Base-by-base conservation (phyloP, 139 green algal genomes). In the Micractinium sp. region DNA sequence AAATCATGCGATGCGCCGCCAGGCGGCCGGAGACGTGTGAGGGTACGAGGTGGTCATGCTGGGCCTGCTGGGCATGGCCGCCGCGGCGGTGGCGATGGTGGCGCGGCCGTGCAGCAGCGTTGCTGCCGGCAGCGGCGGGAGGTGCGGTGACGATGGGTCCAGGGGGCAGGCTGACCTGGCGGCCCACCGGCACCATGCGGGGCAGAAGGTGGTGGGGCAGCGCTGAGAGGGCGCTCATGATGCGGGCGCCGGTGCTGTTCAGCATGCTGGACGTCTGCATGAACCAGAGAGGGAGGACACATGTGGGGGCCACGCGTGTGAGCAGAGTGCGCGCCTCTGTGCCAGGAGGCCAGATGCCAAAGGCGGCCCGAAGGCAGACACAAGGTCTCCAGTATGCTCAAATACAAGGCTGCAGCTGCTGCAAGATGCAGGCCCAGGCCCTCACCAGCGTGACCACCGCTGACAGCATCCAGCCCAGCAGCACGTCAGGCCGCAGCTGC, bases 141-240 rank as follows among this genome's bases (percentile, higher is more conserved):
- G 63, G 63, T 71, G 31, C 71, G 25, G 71, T 38, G 31, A 33
- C 74, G 74, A 47, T 80, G 74, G 74, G 74, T 12, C 41, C 29
- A 1, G 78, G 78, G 5, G 85, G 71, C 71, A 88, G 85, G 41
- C 74, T 82, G 71, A 88, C n/a, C 85, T 88, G 85, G 31, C 85
- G 71, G 22, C 85, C 85, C 3, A 88, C 71, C 29, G 63, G 85
- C 71, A 47, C 53, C 38, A 79, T 27, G 13, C 63, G n/a, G 31
- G 41, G 85, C 85, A 88, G 71, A 31, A 88, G 71, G 71, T 73
- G 63, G 63, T 19, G 36, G 7, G 85, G 85, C 71, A 88, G 85
- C 3, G 85, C 33, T 15, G 71, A 47, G 31, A 82, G 35, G 1
- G 71, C 71, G 31, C 14, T 53, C 47, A 82, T 47, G 36, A 88